phyloP scores from a whole-genome alignment of 345 rosid species.

The Boechera stricta region DNA sequence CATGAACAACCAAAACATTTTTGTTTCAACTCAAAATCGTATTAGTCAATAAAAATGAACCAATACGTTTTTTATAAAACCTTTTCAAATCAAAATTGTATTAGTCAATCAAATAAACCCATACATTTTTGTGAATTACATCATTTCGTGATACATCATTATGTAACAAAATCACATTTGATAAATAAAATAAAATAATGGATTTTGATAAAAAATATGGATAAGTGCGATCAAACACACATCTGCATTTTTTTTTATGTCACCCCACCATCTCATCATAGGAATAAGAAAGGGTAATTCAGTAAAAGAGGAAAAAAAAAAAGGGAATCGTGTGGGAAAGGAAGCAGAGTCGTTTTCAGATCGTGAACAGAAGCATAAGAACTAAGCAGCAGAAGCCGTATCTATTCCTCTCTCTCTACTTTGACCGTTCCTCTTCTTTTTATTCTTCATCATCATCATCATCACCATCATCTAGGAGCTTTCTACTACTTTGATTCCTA shows the following conservation, averaged over 20 bases:
- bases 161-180: too few relatives aligned
- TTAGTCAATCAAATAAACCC: too few relatives aligned
- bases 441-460: slow-evolving; percentile 6
- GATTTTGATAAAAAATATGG: too few relatives aligned
- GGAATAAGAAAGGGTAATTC: slow-evolving; percentile 21
- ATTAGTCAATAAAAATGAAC: neutral
- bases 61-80: neutral
- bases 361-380: slow-evolving; percentile 39
- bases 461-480: slow-evolving; percentile 23
- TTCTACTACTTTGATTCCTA: slow-evolving; percentile 26
- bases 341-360: slow-evolving; percentile 49
- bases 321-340: slow-evolving; percentile 28
- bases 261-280: neutral
- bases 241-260: neutral
- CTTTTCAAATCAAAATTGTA: too few relatives aligned
- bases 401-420: slow-evolving; percentile 47
- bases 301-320: neutral
- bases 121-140: too few relatives aligned
- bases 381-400: slow-evolving; percentile 16
- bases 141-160: too few relatives aligned
- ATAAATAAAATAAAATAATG: too few relatives aligned
- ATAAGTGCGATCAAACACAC: neutral
- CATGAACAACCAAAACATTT: neutral
- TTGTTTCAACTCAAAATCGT: neutral
- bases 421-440: slow-evolving; percentile 48